Percentiles rank a stretch among this genome's conserved stretches.
These are phyloP conservation scores for Paramecium sonneborni DNA, from an alignment of 73 alveolate species.

Conservation along the genomic window DNA sequence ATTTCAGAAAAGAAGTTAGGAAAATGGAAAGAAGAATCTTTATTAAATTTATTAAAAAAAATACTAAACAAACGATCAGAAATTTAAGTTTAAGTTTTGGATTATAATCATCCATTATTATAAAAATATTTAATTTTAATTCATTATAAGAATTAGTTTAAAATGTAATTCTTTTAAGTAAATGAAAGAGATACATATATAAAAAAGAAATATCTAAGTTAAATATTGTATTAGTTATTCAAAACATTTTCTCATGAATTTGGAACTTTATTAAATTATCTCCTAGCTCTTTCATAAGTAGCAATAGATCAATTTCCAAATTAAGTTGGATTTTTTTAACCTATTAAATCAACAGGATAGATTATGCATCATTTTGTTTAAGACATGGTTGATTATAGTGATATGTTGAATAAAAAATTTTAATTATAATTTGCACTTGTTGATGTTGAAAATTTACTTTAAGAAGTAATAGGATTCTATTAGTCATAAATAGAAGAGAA, in stretches of 20 bases:
- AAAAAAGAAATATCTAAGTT: neutral
- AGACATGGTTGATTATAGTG: constrained; percentile 23
- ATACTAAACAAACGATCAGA: neutral
- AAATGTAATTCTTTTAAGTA: neutral
- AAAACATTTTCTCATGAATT: constrained; percentile 25
- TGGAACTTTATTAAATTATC: constrained; percentile 25
- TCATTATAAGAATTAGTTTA: neutral
- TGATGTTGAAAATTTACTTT: neutral
- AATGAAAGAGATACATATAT: neutral
- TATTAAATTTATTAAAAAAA: neutral
- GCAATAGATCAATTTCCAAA: neutral
- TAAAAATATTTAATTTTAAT: neutral
- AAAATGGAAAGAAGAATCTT: neutral
- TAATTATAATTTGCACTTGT: neutral
- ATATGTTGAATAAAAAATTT: constrained; percentile 5
- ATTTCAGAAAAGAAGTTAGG: neutral
- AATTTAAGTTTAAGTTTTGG: neutral
- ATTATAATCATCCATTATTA: neutral
- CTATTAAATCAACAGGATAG: neutral
- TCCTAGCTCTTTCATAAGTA: constrained; percentile 22
- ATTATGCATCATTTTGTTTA: constrained; percentile 10
- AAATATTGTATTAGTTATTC: neutral
- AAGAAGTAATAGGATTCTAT: neutral
- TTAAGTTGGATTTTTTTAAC: neutral
- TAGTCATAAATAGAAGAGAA: neutral